Conservation (phyloP, 129 eudicot genomes). For the Saussurea involucrata region DNA sequence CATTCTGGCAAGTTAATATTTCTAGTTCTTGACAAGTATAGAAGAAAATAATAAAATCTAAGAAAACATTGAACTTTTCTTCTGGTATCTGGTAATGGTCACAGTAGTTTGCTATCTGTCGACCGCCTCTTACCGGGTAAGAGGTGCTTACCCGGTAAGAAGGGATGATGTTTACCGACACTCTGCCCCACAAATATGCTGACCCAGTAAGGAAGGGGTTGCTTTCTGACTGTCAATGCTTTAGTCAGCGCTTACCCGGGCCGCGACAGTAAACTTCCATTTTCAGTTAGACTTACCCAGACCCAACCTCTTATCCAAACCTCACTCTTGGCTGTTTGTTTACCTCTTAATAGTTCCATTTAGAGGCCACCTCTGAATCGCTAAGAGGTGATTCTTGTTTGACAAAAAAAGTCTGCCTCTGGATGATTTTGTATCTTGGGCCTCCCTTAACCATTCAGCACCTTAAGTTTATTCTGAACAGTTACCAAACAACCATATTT, state of each 20-base stretch:
- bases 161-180: neutral
- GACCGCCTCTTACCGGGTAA: neutral
- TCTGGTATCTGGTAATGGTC: neutral
- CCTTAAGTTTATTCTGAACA: no score
- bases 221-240: neutral
- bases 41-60: neutral
- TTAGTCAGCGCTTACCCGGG: neutral
- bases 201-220: neutral
- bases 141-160: neutral
- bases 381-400: no score
- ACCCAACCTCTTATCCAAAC: no score
- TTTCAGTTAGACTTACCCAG: neutral
- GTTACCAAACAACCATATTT: no score
- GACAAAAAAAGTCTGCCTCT: no score
- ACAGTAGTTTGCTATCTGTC: neutral
- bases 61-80: neutral
- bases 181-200: neutral
- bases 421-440: no score
- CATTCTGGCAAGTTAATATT: neutral
- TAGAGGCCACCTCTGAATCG: no score
- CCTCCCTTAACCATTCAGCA: no score
- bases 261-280: no score
- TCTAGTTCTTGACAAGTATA: neutral
- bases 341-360: no score
- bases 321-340: no score